Conservation (phyloP, 306 rosid genomes). For the Malus sieversii region DNA sequence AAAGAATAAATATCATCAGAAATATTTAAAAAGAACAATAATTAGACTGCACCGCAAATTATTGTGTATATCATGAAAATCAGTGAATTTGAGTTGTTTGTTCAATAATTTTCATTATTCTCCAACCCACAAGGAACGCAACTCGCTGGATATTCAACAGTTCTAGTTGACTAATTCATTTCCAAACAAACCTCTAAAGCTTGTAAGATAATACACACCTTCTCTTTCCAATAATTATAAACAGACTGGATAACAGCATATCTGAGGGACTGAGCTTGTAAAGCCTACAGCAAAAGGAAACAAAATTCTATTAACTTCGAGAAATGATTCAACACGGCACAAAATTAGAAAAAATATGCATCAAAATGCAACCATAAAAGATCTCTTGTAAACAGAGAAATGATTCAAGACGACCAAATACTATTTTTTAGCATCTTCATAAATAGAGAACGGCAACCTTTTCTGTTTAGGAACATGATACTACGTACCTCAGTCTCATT, state of each 20-base stretch:
- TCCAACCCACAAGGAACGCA: not conserved
- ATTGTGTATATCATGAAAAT: not conserved
- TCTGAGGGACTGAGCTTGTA: constrained; percentile 52
- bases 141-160: not conserved
- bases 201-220: constrained; percentile 40
- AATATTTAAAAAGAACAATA: not conserved
- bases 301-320: not conserved
- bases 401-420: not conserved
- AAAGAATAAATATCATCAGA: not conserved
- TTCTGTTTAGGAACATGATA: not conserved
- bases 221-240: constrained; percentile 84
- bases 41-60: not conserved
- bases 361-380: not conserved
- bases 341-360: not conserved
- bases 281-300: constrained; percentile 44
- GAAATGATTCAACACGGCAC: constrained; percentile 4
- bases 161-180: not conserved
- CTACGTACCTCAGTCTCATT: not conserved
- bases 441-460: not conserved
- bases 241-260: constrained; percentile 48
- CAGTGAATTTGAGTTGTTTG: not conserved
- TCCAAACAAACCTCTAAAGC: not conserved
- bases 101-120: not conserved
- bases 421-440: not conserved
- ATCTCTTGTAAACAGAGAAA: not conserved